Evolutionary conservation across 176 grass and related monocot species (phyloP), one percentile per base, ranked within the genome.

Genomic region (Aegilops tauschii): DNA sequence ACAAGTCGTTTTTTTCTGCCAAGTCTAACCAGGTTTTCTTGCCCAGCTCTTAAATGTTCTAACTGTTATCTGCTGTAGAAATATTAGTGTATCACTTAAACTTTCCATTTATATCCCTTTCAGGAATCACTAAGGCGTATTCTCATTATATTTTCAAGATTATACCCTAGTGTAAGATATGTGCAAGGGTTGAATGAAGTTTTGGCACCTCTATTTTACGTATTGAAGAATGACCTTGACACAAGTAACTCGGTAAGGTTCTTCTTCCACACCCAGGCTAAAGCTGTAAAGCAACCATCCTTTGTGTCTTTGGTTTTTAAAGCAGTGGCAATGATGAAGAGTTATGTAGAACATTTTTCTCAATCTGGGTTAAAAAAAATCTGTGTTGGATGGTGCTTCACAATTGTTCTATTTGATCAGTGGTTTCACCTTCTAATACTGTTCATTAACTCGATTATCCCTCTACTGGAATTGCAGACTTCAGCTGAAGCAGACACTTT

Each of bases 171-270:
- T 64, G 90, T 96, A 84, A 91, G 90, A 81, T 98, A 98, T 61
- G 96, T 98, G 52, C 96, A 98, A 93, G 94, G 96, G 79, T 94
- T 98, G 96, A 98, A 98, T 85, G 96, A 98, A 84, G 92, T 98
- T 76, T 91, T 98, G 84, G 94, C 96, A 71, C 96, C 93, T 80
- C 76, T 98, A 30, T 96, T 89, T 86, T 98, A 87, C 85, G 84
- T 98, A 62, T 93, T 96, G 73, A 86, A 84, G 84, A 92, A 84
- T 65, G 89, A 96, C 61, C 82, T 84, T 66, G 87, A 89, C 40
- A 62, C 86, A 82, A 73, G 84, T 69, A 89, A 73, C 83, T 79
- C 90, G 68, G 96, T 98, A 92, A 87, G 91, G 63, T 85, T 83
- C 23, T 84, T 74, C 76, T 70, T 30, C 68, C 29, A 78, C 8